Evolutionary conservation across 306 rosid genomes (phyloP), one percentile per base, ranked within the genome.

Genomic region (Vigna trinervia): DNA sequence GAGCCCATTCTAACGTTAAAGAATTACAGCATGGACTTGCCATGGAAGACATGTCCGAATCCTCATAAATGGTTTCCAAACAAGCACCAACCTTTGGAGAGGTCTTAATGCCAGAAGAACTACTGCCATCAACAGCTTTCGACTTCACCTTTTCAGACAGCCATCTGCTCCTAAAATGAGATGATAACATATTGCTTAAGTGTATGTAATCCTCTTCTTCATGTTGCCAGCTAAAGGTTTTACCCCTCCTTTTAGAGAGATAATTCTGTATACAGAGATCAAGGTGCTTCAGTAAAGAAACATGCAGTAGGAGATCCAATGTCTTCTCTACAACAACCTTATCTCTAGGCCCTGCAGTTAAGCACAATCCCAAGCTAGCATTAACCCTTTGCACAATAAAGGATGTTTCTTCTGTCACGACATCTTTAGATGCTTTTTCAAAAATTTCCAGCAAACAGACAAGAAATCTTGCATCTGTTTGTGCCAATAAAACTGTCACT

Each of bases 111-210:
- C 71, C 73, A 34, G 73, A 65, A 64, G 66, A 67, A 73, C 69
- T 86, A 69, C 66, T 84, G 73, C 70, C 73, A 52, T 81, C 81
- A 41, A 14, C 43, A 60, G 82, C 59, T 79, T 85, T 88, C 56
- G 81, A 73, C 82, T 81, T 92, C 79, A 84, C 86, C 92, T 91
- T 95, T 36, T 69, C 74, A 65, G 90, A 88, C 74, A 92, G 83
- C 98, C 96, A 95, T 80, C 97, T 90, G 80, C 83, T 82, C 57
- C 81, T 75, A 81, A 92, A 92, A 90, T 95, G 97, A 79, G 91
- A 92, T 52, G 89, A 69, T 84, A 95, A 85, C 28, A 80, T 84
- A 73, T 83, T 83, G 85, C 95, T 80, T 63, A 90, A 72, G 80
- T 84, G 79, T 76, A 71, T 51, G 77, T 79, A 92, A 73, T 92